Conservation (phyloP, 495 filamentous ascomycete species). For the Rusavskia elegans region DNA sequence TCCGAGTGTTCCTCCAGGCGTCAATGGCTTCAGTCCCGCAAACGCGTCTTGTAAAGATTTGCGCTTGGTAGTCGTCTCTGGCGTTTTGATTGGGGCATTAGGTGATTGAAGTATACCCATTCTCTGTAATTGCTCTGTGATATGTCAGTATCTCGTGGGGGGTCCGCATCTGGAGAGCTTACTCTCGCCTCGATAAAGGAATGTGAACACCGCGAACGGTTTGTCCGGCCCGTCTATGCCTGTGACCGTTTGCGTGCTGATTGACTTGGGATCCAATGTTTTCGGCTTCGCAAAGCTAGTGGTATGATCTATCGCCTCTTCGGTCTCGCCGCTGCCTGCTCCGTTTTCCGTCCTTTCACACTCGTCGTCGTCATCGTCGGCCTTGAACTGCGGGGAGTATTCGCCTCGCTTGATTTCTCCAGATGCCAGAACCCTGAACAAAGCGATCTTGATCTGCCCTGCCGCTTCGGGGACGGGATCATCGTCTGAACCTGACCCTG, state of each 20-base stretch:
- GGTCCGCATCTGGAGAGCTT: conserved; percentile 22
- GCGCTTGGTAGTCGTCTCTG: conserved; percentile 43
- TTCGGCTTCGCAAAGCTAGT: conserved; percentile 98
- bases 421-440: conserved; percentile 89
- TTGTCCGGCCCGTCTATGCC: conserved; percentile 93
- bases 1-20: conserved; percentile 68
- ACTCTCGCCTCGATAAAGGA: conserved; percentile 95
- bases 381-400: conserved; percentile 96
- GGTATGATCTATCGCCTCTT: conserved; percentile 69
- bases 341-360: conserved; percentile 30
- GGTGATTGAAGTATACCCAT: conserved; percentile 66
- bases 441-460: conserved; percentile 93
- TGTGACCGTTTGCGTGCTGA: conserved; percentile 95
- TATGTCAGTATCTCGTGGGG: conserved; percentile 12
- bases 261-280: conserved; percentile 86
- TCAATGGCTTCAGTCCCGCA: conserved; percentile 66
- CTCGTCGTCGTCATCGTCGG: conserved; percentile 78
- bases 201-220: conserved; percentile 94
- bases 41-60: conserved; percentile 70
- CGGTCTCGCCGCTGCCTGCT: conserved; percentile 21
- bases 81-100: conserved; percentile 39
- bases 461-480: conserved; percentile 87
- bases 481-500: conserved; percentile 64
- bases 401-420: conserved; percentile 95
- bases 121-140: conserved; percentile 72